Conservation (phyloP, 139 green algal species). For the Marvania coccoides region DNA sequence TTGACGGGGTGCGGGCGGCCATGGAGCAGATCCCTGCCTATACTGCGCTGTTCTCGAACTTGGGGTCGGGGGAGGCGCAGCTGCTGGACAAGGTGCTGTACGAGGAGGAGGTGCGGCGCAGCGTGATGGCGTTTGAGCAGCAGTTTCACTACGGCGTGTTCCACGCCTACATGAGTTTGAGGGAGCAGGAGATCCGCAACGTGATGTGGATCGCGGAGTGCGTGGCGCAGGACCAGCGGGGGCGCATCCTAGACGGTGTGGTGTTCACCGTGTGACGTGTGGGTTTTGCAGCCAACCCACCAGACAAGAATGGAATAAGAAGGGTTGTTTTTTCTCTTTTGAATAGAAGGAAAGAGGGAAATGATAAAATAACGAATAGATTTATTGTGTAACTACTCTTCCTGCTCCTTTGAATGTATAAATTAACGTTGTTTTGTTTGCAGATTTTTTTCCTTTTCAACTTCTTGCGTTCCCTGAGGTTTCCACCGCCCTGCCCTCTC, state of each 20-base stretch:
- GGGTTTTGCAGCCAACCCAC: too few species aligned
- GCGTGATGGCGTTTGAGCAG: constrained; percentile 75
- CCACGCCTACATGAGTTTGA: constrained; percentile 83
- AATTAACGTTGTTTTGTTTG: too few species aligned
- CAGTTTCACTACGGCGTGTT: constrained; percentile 93
- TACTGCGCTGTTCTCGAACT: constrained; percentile 72
- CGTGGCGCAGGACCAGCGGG: constrained; percentile 87
- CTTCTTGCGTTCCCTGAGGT: too few species aligned
- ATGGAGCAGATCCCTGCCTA: constrained; percentile 88
- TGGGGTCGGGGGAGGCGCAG: constrained; percentile 81
- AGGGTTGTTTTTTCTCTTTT: too few species aligned
- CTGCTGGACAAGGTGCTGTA: constrained; percentile 94
- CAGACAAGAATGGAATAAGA: too few species aligned
- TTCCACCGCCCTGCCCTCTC: too few species aligned
- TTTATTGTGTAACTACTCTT: too few species aligned
- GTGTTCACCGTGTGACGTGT: constrained; percentile 34
- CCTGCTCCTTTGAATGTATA: too few species aligned
- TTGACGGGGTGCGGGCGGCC: constrained; percentile 83
- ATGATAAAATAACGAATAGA: too few species aligned
- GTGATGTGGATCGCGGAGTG: constrained; percentile 94
- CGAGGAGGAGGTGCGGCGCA: constrained; percentile 81
- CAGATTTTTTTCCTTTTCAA: too few species aligned
- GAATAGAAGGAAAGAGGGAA: too few species aligned
- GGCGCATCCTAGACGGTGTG: constrained; percentile 70
- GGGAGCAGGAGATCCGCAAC: constrained; percentile 91